Percentiles rank a stretch among this genome's conserved stretches.
Evolutionary conservation across 345 rosid genomes (phyloP).

Genomic region (Camelina hispida): DNA sequence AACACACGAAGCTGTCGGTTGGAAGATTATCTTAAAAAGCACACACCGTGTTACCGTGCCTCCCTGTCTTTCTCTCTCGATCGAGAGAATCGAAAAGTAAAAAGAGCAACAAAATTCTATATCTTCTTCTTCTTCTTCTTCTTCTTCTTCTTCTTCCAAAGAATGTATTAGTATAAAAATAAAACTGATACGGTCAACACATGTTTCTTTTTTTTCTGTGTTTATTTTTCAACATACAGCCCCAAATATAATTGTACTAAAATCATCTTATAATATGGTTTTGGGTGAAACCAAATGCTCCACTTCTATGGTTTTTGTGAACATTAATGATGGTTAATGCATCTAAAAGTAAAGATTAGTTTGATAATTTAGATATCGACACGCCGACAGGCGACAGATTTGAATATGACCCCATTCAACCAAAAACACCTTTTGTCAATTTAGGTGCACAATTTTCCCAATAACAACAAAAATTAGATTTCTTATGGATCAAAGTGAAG

Average conservation of each 20-base stretch:
- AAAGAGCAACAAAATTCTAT: conserved; percentile 32
- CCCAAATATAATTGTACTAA: too few species aligned
- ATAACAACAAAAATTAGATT: not conserved
- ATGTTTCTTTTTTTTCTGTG: not conserved
- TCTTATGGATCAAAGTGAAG: not conserved
- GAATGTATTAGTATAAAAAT: not conserved
- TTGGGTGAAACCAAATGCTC: too few species aligned
- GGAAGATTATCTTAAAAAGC: conserved; percentile 16
- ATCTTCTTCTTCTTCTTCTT: conserved; percentile 15
- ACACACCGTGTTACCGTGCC: not conserved
- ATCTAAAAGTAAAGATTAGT: too few species aligned
- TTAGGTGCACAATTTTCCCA: not conserved
- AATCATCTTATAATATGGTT: too few species aligned
- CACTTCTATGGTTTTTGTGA: too few species aligned
- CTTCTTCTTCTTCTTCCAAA: not conserved
- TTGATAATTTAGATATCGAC: conserved; percentile 7
- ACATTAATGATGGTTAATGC: too few species aligned
- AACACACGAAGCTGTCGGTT: conserved; percentile 31
- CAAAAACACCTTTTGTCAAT: not conserved
- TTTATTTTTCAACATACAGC: not conserved
- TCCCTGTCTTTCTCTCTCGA: conserved; percentile 38
- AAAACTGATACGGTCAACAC: conserved; percentile 41
- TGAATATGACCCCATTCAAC: conserved; percentile 25
- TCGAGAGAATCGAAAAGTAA: conserved; percentile 37
- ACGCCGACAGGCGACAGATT: conserved; percentile 21